These are phyloP conservation scores for Wallemia mellicola DNA, from an alignment of 1,284 basidiomycete genomes.

Conservation along the genomic window DNA sequence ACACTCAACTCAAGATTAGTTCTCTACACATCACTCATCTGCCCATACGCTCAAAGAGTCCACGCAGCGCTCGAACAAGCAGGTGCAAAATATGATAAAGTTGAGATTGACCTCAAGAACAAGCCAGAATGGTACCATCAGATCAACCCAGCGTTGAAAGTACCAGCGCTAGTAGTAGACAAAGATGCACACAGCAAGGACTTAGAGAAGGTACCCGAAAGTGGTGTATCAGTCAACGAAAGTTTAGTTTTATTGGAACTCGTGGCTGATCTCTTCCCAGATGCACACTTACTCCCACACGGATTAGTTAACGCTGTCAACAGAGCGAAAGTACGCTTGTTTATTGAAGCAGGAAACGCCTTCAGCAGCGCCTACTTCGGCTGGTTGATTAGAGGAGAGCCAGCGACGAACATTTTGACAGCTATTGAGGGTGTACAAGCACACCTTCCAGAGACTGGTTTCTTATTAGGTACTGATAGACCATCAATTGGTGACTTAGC, in stretches of 20 bases:
- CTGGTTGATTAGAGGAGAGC: conserved; percentile 18
- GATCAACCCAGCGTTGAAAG: conserved; percentile 11
- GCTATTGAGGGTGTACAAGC: conserved; percentile 20
- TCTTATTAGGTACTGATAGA: conserved; percentile 20
- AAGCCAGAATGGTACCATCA: conserved; percentile 20
- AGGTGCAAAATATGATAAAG: conserved; percentile 21
- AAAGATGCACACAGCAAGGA: background rate
- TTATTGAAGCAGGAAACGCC: conserved; percentile 24
- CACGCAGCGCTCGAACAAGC: conserved; percentile 23
- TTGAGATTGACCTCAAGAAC: conserved; percentile 26
- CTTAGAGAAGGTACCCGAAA: conserved; percentile 15
- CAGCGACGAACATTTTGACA: conserved; percentile 17
- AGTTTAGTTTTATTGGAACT: conserved; percentile 32
- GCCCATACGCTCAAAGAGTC: background rate
- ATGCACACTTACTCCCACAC: conserved; percentile 4
- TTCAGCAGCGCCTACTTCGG: conserved; percentile 17
- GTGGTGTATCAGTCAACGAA: conserved; percentile 26
- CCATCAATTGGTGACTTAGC: conserved; percentile 28
- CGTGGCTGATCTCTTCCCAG: conserved; percentile 25
- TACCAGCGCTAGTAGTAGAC: conserved; percentile 24
- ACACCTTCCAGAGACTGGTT: conserved; percentile 17
- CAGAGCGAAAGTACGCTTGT: conserved; percentile 28
- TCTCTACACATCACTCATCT: background rate
- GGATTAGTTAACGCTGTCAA: conserved; percentile 19
- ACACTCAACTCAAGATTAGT: background rate